These are phyloP conservation scores for Erythrobasidium yunnanense DNA, from an alignment of 768 basidiomycete genomes.

Conservation along the genomic window DNA sequence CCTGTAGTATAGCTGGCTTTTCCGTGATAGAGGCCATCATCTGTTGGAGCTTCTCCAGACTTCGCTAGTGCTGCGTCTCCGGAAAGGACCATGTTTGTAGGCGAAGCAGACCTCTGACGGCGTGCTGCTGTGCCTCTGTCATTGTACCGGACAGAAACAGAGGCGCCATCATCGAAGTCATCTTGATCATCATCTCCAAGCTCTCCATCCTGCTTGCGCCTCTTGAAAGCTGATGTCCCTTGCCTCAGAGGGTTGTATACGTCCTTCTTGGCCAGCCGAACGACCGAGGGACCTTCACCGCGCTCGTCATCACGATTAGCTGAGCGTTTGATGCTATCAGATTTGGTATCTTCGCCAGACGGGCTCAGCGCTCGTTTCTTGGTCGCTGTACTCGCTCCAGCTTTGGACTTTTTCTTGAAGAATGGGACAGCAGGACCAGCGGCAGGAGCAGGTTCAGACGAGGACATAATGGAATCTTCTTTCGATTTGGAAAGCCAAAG, in stretches of 20 bases:
- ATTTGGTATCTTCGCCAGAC: not conserved
- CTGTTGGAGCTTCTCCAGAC: not conserved
- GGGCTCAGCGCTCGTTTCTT: constrained; percentile 23
- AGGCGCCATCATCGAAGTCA: not conserved
- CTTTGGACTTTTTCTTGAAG: constrained; percentile 26
- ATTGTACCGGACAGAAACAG: not conserved
- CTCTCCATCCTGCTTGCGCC: not conserved
- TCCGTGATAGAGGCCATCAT: constrained; percentile 14
- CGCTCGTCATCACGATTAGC: not conserved
- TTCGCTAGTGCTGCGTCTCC: constrained; percentile 22
- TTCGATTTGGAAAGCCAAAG: too few relatives aligned
- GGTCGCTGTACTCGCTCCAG: constrained; percentile 7
- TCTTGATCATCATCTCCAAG: constrained; percentile 5
- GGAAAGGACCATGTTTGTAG: not conserved
- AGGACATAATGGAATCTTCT: not conserved
- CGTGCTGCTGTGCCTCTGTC: constrained; percentile 1
- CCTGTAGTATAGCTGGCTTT: not conserved
- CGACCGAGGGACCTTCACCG: constrained; percentile 9
- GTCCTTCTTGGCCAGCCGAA: constrained; percentile 2
- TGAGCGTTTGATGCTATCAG: not conserved
- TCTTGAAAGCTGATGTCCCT: constrained; percentile 10
- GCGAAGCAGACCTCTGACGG: not conserved
- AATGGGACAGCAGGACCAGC: constrained; percentile 5
- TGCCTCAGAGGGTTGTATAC: constrained; percentile 22
- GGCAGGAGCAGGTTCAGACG: not conserved